Conservation (phyloP, 495 filamentous ascomycete genomes). For the Aspergillus coremiiformis region DNA sequence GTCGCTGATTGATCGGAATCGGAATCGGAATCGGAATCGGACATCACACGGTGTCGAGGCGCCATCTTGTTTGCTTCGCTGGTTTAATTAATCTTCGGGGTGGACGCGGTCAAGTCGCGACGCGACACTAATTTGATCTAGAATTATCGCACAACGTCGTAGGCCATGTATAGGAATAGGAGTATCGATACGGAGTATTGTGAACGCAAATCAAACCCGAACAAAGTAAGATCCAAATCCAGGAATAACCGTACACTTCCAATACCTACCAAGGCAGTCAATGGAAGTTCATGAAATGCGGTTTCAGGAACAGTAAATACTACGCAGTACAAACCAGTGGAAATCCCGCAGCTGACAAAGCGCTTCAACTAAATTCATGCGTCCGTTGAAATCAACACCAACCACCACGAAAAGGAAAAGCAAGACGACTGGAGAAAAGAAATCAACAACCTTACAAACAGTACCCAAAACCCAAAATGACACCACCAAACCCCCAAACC, state of each 20-base stretch:
- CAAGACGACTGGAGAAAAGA: not conserved
- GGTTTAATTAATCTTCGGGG: not conserved
- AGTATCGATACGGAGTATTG: too few species aligned
- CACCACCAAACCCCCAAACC: constrained; percentile 2
- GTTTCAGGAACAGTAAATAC: too few species aligned
- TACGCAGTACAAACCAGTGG: too few species aligned
- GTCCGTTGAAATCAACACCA: not conserved
- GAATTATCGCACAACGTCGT: not conserved
- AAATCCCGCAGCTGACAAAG: constrained; percentile 17
- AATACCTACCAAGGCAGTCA: too few species aligned
- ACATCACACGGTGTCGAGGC: constrained; percentile 25
- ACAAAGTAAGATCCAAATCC: too few species aligned
- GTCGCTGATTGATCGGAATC: constrained; percentile 11
- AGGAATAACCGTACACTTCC: too few species aligned
- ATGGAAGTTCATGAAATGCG: too few species aligned
- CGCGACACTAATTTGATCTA: not conserved
- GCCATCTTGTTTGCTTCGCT: constrained; percentile 21
- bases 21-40: constrained; percentile 31
- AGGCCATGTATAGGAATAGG: too few species aligned
- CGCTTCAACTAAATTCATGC: constrained; percentile 2
- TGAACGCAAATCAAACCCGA: too few species aligned
- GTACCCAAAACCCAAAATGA: not conserved
- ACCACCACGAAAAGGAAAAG: not conserved
- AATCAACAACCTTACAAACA: not conserved
- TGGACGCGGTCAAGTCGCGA: not conserved